phyloP scores from a whole-genome alignment of 139 green algal species.

The Dunaliella primolecta region DNA sequence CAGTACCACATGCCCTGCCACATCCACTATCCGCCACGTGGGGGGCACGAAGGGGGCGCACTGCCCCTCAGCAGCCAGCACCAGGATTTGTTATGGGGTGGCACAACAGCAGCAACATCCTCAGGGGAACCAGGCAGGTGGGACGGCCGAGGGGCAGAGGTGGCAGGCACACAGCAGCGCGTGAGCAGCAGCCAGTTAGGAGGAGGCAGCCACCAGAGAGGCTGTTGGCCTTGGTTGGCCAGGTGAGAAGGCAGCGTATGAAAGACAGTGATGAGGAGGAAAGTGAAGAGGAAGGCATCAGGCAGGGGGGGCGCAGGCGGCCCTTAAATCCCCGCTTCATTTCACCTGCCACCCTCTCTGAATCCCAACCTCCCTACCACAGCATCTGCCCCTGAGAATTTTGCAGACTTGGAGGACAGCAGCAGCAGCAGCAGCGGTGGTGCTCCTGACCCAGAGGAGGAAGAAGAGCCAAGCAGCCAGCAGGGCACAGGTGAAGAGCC shows the following conservation, averaged over 20 bases:
- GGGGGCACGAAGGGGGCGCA: neutral
- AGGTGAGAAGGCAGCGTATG: neutral
- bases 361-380: neutral
- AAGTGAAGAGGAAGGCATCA: neutral
- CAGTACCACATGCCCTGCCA: neutral
- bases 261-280: neutral
- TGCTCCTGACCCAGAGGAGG: neutral
- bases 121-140: neutral
- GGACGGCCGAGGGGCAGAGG: neutral
- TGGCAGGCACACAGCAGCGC: neutral
- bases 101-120: neutral
- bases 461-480: neutral
- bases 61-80: neutral
- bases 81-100: neutral
- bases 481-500: neutral
- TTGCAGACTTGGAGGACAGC: neutral
- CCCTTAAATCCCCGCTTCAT: neutral
- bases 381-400: neutral
- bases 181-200: neutral
- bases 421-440: neutral
- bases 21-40: neutral
- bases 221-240: neutral
- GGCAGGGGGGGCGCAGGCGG: neutral
- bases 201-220: neutral
- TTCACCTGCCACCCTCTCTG: neutral